phyloP scores from a whole-genome alignment of 306 rosid genomes.

The Hippophae gyantsensis region DNA sequence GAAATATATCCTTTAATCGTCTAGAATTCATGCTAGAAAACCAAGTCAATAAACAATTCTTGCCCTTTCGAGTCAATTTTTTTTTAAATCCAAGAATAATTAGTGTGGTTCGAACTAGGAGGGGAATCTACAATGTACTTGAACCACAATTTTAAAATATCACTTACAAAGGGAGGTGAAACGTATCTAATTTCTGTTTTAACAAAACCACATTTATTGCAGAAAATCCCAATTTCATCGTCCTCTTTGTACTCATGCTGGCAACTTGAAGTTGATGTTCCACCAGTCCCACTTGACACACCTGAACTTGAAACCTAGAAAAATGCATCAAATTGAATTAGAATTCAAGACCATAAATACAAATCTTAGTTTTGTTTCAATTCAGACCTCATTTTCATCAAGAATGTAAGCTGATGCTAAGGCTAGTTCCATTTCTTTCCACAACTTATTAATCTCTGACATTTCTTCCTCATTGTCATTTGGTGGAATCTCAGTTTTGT shows the following conservation, averaged over 20 bases:
- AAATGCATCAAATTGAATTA: slow-evolving; percentile 17
- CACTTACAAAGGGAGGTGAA: slow-evolving; percentile 77
- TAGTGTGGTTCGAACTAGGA: too few relatives aligned
- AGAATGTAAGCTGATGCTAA: slow-evolving; percentile 57
- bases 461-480: slow-evolving; percentile 38
- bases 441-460: slow-evolving; percentile 58
- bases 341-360: slow-evolving; percentile 5
- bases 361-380: neutral
- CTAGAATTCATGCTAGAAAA: neutral
- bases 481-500: slow-evolving; percentile 18
- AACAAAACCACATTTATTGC: slow-evolving; percentile 61
- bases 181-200: slow-evolving; percentile 53
- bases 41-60: neutral
- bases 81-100: too few relatives aligned
- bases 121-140: too few relatives aligned
- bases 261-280: slow-evolving; percentile 27
- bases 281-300: slow-evolving; percentile 7
- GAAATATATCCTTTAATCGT: neutral
- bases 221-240: slow-evolving; percentile 73
- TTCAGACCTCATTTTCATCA: slow-evolving; percentile 49
- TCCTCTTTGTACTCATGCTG: slow-evolving; percentile 48
- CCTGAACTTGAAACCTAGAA: slow-evolving; percentile 48
- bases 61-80: slow-evolving; percentile 8
- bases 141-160: neutral
- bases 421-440: slow-evolving; percentile 82